Conservation (phyloP, 768 basidiomycete species). For the Fomitopsis pulvina region DNA sequence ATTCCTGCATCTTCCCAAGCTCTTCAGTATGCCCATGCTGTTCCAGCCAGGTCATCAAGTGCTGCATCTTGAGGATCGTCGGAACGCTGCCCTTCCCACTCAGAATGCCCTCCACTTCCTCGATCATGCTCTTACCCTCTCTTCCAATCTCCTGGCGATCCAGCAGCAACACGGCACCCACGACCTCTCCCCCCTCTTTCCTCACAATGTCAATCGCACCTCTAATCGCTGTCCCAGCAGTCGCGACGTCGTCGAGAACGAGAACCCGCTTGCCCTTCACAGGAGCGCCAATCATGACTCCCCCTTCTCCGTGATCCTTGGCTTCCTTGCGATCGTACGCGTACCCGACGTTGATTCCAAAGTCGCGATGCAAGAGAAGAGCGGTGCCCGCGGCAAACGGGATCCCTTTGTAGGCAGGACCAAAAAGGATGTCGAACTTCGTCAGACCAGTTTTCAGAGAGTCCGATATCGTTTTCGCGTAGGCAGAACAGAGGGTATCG, state of each 20-base stretch:
- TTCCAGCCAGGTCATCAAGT: slow-evolving; percentile 80
- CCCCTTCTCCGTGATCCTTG: slow-evolving; percentile 96
- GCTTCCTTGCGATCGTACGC: slow-evolving; percentile 94
- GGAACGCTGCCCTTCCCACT: slow-evolving; percentile 65
- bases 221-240: slow-evolving; percentile 83
- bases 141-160: slow-evolving; percentile 84
- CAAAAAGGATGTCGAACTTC: slow-evolving; percentile 80
- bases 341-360: slow-evolving; percentile 66
- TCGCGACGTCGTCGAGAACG: slow-evolving; percentile 95
- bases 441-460: slow-evolving; percentile 37
- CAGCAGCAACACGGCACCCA: slow-evolving; percentile 82
- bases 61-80: slow-evolving; percentile 78
- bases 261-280: slow-evolving; percentile 79
- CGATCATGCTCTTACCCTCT: slow-evolving; percentile 68
- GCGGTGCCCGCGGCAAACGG: slow-evolving; percentile 84
- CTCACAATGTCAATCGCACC: slow-evolving; percentile 72
- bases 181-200: slow-evolving; percentile 67
- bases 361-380: slow-evolving; percentile 61
- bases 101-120: slow-evolving; percentile 72
- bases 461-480: slow-evolving; percentile 69
- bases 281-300: slow-evolving; percentile 79
- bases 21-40: slow-evolving; percentile 58
- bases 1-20: slow-evolving; percentile 66
- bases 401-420: slow-evolving; percentile 97
- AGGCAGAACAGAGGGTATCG: slow-evolving; percentile 68